These are phyloP conservation scores for Tetrahymena elliotti DNA, from an alignment of 73 alveolate species.

Conservation along the genomic window DNA sequence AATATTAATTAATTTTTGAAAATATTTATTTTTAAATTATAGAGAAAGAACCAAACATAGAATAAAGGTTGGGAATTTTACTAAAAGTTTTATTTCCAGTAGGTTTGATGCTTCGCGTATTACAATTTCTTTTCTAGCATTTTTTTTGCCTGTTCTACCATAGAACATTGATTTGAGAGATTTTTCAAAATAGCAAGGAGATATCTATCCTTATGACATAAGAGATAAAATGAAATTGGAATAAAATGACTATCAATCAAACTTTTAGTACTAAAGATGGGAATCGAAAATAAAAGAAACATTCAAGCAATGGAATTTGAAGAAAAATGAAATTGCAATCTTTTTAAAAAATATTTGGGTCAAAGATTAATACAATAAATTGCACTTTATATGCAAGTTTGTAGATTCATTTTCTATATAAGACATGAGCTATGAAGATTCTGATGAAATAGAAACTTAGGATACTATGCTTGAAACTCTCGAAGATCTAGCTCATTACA, in stretches of 20 bases:
- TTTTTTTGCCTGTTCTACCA: constrained; percentile 31
- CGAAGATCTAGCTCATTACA: constrained; percentile 45
- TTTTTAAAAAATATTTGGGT: constrained; percentile 36
- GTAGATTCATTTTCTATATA: constrained; percentile 16
- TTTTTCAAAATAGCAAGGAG: constrained; percentile 23
- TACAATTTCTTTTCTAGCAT: constrained; percentile 14
- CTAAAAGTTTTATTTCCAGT: constrained; percentile 28
- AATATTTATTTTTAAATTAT: background rate
- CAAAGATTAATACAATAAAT: constrained; percentile 26
- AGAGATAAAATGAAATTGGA: background rate
- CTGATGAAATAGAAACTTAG: constrained; percentile 1
- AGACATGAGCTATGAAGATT: constrained; percentile 14
- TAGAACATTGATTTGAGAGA: constrained; percentile 22
- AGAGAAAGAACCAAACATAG: background rate
- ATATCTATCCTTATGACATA: constrained; percentile 19
- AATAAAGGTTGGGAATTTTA: constrained; percentile 22
- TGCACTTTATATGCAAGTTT: constrained; percentile 29
- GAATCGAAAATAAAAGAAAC: constrained; percentile 16
- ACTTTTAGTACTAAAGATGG: constrained; percentile 6
- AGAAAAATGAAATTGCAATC: constrained; percentile 21
- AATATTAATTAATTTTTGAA: background rate
- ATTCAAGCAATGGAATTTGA: constrained; percentile 3
- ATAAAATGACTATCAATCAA: constrained; percentile 9
- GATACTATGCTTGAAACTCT: constrained; percentile 26
- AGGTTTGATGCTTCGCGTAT: constrained; percentile 31